These are phyloP conservation scores for Russula foetens DNA, from an alignment of 768 basidiomycete species.

Conservation along the genomic window DNA sequence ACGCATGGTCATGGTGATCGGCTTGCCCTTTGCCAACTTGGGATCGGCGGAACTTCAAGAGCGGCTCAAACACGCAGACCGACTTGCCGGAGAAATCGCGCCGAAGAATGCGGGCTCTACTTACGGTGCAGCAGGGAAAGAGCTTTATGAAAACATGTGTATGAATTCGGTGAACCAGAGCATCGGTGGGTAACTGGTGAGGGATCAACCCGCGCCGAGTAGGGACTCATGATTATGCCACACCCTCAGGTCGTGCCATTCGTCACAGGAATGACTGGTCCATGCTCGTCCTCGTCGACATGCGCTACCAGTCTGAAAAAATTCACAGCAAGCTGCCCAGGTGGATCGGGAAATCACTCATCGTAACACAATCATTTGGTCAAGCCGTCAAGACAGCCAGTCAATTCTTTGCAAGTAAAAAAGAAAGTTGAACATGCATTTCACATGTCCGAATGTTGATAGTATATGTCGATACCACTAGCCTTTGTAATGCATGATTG, in stretches of 20 bases:
- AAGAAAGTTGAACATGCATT: neutral
- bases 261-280: slow-evolving; percentile 91
- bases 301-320: slow-evolving; percentile 59
- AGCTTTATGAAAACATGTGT: slow-evolving; percentile 86
- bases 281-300: slow-evolving; percentile 79
- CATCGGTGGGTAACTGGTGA: slow-evolving; percentile 54
- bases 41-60: slow-evolving; percentile 88
- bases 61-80: slow-evolving; percentile 80
- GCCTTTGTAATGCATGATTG: neutral
- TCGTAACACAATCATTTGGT: slow-evolving; percentile 12
- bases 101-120: slow-evolving; percentile 27
- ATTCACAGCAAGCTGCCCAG: slow-evolving; percentile 79
- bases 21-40: slow-evolving; percentile 89
- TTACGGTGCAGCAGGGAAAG: slow-evolving; percentile 41
- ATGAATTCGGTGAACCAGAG: slow-evolving; percentile 96
- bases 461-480: neutral
- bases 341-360: slow-evolving; percentile 62
- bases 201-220: neutral
- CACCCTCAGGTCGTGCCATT: slow-evolving; percentile 72
- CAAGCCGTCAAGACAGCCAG: slow-evolving; percentile 14
- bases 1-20: slow-evolving; percentile 78
- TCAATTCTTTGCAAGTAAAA: slow-evolving; percentile 13
- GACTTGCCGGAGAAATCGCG: slow-evolving; percentile 47
- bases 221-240: neutral
- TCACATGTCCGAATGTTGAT: neutral